Conservation (phyloP, 2,329 filamentous ascomycete species). For the Eutypa lata region DNA sequence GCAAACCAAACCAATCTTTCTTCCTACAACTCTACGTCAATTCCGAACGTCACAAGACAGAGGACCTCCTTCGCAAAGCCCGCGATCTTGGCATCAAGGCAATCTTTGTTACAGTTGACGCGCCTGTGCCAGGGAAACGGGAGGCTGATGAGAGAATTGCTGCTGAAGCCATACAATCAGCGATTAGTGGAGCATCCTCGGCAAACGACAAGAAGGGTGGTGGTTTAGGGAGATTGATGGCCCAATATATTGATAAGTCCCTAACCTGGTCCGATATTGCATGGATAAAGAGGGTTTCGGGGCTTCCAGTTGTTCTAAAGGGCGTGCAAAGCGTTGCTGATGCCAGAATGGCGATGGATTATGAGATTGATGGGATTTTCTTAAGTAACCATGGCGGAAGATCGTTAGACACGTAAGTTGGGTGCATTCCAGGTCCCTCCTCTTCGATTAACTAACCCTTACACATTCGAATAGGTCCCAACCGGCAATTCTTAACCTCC, state of each 20-base stretch:
- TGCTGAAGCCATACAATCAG: constrained; percentile 38
- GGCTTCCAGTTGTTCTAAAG: constrained; percentile 54
- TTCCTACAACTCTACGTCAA: constrained; percentile 65
- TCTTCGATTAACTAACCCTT: neutral
- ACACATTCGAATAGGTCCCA: constrained; percentile 24
- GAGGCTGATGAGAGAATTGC: constrained; percentile 54
- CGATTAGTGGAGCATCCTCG: constrained; percentile 38
- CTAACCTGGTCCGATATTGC: constrained; percentile 51
- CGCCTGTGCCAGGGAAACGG: constrained; percentile 34
- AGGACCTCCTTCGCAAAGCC: constrained; percentile 45
- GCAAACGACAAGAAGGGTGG: constrained; percentile 51
- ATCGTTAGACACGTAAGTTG: constrained; percentile 45
- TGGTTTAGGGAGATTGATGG: constrained; percentile 50
- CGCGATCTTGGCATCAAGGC: constrained; percentile 41
- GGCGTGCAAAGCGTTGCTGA: constrained; percentile 56
- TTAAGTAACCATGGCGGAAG: constrained; percentile 58
- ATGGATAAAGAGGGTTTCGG: constrained; percentile 45
- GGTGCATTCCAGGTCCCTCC: no score
- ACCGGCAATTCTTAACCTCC: constrained; percentile 46
- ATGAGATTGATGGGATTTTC: constrained; percentile 51
- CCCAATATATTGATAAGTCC: constrained; percentile 47
- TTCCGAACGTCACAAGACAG: constrained; percentile 49
- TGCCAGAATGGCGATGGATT: constrained; percentile 45
- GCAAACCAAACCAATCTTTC: constrained; percentile 18
- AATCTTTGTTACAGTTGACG: constrained; percentile 41